Conservation (phyloP, 305 asterid genomes). For the Solanum hybrid region DNA sequence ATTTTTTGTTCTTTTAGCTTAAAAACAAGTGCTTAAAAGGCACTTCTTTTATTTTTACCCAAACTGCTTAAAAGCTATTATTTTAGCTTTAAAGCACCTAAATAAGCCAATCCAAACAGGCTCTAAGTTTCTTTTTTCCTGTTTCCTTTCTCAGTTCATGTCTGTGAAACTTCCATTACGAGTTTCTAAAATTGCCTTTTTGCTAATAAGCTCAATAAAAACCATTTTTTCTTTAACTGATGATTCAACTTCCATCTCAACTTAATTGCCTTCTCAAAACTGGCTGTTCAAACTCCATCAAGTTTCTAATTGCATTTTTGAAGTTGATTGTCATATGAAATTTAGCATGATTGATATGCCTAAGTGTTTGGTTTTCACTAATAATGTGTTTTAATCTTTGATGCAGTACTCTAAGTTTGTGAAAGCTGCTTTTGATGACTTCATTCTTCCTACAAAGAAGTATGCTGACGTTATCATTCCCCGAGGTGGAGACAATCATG, state of each 20-base stretch:
- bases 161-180: background rate
- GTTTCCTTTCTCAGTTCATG: background rate
- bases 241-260: background rate
- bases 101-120: background rate
- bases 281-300: background rate
- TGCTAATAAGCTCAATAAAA: background rate
- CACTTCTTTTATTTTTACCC: background rate
- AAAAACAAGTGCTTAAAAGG: background rate
- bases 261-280: background rate
- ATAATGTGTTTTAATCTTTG: slow-evolving; percentile 13
- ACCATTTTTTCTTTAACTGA: background rate
- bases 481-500: slow-evolving; percentile 98
- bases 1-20: background rate
- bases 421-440: slow-evolving; percentile 97
- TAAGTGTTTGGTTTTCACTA: slow-evolving; percentile 1
- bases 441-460: slow-evolving; percentile 93
- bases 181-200: background rate
- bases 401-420: slow-evolving; percentile 95
- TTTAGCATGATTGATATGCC: background rate
- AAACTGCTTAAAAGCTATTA: background rate
- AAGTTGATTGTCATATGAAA: background rate
- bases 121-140: background rate
- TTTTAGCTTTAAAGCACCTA: background rate
- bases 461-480: slow-evolving; percentile 98
- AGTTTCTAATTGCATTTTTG: background rate